Conservation (phyloP, 202 grass and related monocot species). For the Zoysia matrella region DNA sequence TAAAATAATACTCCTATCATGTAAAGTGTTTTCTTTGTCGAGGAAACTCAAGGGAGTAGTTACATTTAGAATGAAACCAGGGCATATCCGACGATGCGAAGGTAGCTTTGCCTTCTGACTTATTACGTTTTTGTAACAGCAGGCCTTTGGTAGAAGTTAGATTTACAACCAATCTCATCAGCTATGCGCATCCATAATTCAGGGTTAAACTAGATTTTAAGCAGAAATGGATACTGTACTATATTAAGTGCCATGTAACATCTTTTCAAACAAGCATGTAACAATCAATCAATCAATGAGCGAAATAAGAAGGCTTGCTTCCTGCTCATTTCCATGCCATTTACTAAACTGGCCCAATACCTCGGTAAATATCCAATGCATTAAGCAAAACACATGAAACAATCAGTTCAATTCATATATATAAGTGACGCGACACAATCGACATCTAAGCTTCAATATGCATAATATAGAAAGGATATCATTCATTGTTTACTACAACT, state of each 20-base stretch:
- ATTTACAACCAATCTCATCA: background rate
- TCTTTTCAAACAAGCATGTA: background rate
- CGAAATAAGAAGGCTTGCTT: background rate
- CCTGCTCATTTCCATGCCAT: background rate
- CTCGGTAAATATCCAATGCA: constrained; percentile 10
- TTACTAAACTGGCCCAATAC: background rate
- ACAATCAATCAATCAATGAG: background rate
- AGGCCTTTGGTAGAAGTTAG: constrained; percentile 30
- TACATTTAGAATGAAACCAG: background rate
- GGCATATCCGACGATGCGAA: background rate
- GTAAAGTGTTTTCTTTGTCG: background rate
- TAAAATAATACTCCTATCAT: background rate
- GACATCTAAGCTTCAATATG: background rate
- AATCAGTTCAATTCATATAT: background rate
- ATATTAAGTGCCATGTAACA: background rate
- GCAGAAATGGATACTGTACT: background rate
- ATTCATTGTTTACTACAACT: background rate
- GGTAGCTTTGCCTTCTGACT: background rate
- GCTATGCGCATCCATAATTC: background rate
- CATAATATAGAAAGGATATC: background rate
- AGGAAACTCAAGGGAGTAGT: background rate
- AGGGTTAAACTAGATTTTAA: background rate
- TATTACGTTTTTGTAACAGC: background rate
- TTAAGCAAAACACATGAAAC: constrained; percentile 11
- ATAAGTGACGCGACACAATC: background rate